Evolutionary conservation across 345 rosid genomes (phyloP), one percentile per base, ranked within the genome.

Genomic region (Moringa oleifera): DNA sequence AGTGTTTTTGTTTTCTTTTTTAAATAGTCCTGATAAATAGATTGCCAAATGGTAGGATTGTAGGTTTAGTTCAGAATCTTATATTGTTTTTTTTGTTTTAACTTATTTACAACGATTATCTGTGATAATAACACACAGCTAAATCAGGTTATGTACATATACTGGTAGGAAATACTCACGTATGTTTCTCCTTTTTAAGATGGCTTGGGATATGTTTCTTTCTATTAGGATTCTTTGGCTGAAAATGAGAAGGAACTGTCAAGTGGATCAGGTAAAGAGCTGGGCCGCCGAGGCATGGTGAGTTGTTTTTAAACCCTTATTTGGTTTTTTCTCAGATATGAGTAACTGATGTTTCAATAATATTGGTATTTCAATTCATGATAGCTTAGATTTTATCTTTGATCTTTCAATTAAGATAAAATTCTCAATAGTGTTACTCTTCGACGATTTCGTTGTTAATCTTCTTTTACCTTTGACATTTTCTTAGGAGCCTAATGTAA

Each of bases 261-360:
- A 0, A 71, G 53, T 62, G 77, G 75, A 57, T 77, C 80, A 28
- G 70, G 55, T 55, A 80, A 75, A 67, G 88, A 84, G 79, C 87
- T 95, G 10, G 97, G 99, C 59, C 99, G 99, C 64, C 96, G 95
- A 49, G 91, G 96, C 70, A 82, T 89, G 88, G 99, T 90, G 61
- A 69, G 77, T 45, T 23, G 24, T 25, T 15, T 1, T 9, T 10
- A 15, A 21, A 51, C 3, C 51, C 18, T 4, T 5, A 1, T 41
- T 41, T 41, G 47, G 33, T 8, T 4, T 41, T 41, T 16, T 15
- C 47, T 16, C 1, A 41, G 47, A 41, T 41, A 9, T 41, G 47
- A 41, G 6, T 5, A 28, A 28, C 33, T 8, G 5, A 28, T 28
- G 8, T 28, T 28, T 3, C 9, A 7, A 41, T 41, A 41, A 41